Evolutionary conservation across 768 basidiomycete species (phyloP), one percentile per base, ranked within the genome.

Genomic region (Hirschioporus abietinus): DNA sequence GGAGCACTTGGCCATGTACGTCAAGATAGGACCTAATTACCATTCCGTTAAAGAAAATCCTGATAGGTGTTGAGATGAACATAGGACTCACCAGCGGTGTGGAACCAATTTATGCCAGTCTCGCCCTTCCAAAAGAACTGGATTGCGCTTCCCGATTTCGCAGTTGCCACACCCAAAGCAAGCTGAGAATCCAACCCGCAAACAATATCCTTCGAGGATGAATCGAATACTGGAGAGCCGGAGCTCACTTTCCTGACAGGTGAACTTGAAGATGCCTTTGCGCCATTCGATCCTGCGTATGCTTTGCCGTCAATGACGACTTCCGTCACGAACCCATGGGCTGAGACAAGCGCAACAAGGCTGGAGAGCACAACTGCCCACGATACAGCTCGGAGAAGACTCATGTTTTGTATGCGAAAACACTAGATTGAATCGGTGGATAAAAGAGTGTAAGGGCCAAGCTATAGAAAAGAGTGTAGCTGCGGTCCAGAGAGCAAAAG

Each of bases 11-110:
- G 89, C 83, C 83, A 93, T 83, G 73, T 93, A 93, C 36, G 88
- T 91, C 76, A 92, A 77, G 77, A 90, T 78, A 9, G 90, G 90
- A 3, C 90, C 90, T 78, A 85, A 66, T 88, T 77, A 70, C 82
- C 0, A 79, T 79, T 84, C 82, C n/a, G n/a, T n/a, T n/a, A 84
- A 77, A 81, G 25, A 52, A 66, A 67, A 1, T 0, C 67, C 63
- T 42, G 24, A 59, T 66, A 52, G 20, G 42, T 15, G 42, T 3
- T 15, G 20, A 12, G 20, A 10, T 52, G 42, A 20, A 26, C 0
- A 64, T 58, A 27, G 15, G 42, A 20, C 42, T 52, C 42, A 52
- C 42, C 0, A 42, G 27, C 7, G 72, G 77, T 69, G 42, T 52
- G 42, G 12, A 52, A 52, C 60, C 79, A 78, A 60, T 78, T 71